These are phyloP conservation scores for Austroboletus eburneus DNA, from an alignment of 768 basidiomycete genomes.

Conservation along the genomic window DNA sequence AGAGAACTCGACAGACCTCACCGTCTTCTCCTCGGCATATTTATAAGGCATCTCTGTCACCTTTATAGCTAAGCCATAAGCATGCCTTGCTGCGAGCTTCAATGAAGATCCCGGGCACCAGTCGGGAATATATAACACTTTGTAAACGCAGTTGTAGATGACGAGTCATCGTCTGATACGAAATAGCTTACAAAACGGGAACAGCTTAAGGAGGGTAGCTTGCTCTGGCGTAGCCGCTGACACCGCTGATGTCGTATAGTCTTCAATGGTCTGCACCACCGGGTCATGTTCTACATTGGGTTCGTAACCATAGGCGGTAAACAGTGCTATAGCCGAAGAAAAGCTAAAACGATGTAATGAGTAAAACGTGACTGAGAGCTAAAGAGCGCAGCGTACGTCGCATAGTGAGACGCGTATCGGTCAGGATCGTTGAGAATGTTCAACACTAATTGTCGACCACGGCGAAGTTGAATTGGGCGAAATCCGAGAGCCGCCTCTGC, in stretches of 20 bases:
- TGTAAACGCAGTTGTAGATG: constrained; percentile 2
- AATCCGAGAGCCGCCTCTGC: no score
- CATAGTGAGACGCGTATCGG: no score
- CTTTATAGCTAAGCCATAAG: neutral
- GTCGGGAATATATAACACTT: neutral
- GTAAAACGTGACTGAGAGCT: no score
- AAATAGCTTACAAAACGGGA: constrained; percentile 6
- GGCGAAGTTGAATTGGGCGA: no score
- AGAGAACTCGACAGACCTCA: neutral
- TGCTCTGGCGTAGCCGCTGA: constrained; percentile 1
- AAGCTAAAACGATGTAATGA: constrained; percentile 1
- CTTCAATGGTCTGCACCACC: constrained; percentile 1
- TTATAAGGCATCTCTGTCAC: neutral
- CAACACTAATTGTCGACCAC: no score
- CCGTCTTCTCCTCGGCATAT: neutral
- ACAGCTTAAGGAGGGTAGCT: constrained; percentile 2
- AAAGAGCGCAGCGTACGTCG: no score
- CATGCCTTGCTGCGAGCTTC: neutral
- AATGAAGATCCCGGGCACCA: neutral
- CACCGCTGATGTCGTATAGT: neutral
- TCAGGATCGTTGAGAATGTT: no score
- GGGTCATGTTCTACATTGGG: constrained; percentile 2
- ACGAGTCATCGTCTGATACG: neutral
- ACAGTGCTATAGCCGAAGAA: neutral
- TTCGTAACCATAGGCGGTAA: constrained; percentile 8